These are phyloP conservation scores for Hygrophila difformis DNA, from an alignment of 257 asterid genomes.

Conservation along the genomic window DNA sequence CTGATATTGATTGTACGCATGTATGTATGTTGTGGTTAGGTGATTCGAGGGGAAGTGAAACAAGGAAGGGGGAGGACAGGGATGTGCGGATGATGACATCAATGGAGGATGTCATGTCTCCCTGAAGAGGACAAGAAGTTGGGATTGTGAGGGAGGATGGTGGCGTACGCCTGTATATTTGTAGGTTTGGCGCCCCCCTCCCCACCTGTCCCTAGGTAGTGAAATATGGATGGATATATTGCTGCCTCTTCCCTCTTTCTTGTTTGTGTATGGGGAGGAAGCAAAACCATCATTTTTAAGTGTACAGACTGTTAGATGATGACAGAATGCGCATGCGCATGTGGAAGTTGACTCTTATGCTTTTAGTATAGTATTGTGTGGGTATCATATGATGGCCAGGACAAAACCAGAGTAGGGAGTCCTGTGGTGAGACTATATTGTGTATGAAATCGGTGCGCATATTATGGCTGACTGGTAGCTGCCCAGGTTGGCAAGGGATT, in stretches of 20 bases:
- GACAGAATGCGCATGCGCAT: no score
- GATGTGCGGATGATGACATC: conserved; percentile 47
- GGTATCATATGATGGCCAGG: no score
- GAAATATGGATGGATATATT: conserved; percentile 17
- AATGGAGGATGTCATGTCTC: conserved; percentile 53
- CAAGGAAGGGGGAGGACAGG: conserved; percentile 29
- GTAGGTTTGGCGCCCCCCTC: conserved; percentile 56
- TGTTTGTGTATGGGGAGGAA: no score
- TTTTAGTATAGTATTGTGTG: no score
- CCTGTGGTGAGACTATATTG: no score
- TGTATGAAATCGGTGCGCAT: conserved; percentile 12
- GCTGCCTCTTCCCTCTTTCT: conserved; percentile 16
- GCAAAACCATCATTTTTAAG: conserved; percentile 23
- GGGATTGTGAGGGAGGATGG: conserved; percentile 24
- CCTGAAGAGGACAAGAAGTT: conserved; percentile 19
- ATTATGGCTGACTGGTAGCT: no score
- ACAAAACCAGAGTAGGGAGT: conserved; percentile 30
- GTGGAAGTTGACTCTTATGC: no score
- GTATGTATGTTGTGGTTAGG: conserved; percentile 27
- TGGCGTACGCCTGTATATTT: conserved; percentile 63
- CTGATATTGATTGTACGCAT: no score
- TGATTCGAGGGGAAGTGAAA: conserved; percentile 25
- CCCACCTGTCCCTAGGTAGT: conserved; percentile 12
- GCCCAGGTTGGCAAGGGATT: conserved; percentile 79
- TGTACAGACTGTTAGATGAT: conserved; percentile 66